Percentiles rank a stretch among this genome's conserved stretches.
Evolutionary conservation across 2,329 filamentous ascomycete species (phyloP).

Genomic region (Clonostachys rhizophaga): DNA sequence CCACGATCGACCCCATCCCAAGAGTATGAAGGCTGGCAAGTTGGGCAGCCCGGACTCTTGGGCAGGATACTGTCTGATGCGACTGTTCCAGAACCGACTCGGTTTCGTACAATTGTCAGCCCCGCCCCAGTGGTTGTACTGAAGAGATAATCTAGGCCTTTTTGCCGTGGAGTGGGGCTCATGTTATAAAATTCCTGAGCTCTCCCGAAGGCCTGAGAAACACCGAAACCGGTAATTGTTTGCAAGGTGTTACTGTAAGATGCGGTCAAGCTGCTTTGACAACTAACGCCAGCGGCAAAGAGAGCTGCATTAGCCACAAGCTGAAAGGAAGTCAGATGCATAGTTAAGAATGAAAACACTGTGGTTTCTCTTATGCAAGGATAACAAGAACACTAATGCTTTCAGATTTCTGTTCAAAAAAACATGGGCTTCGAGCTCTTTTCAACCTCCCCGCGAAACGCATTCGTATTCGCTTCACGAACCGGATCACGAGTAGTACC

Average conservation of each 20-base stretch:
- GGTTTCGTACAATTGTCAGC: slow-evolving; percentile 43
- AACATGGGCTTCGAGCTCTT: too few relatives aligned
- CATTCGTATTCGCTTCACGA: too few relatives aligned
- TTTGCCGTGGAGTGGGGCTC: slow-evolving; percentile 16
- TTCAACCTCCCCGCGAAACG: too few relatives aligned
- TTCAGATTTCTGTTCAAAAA: too few relatives aligned
- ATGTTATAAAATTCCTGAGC: slow-evolving; percentile 31
- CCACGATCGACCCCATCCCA: slow-evolving; percentile 41
- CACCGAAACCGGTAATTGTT: slow-evolving; percentile 40
- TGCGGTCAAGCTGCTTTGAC: too few relatives aligned
- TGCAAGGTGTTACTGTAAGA: slow-evolving; percentile 7
- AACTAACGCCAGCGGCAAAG: too few relatives aligned
- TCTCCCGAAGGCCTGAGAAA: slow-evolving; percentile 40
- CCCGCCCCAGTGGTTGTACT: slow-evolving; percentile 37
- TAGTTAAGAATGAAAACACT: too few relatives aligned
- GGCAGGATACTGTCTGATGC: slow-evolving; percentile 28
- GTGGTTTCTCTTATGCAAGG: too few relatives aligned
- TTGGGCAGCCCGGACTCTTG: slow-evolving; percentile 33
- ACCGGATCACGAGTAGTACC: too few relatives aligned
- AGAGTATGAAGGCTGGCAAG: slow-evolving; percentile 30
- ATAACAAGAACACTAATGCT: too few relatives aligned
- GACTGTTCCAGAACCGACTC: slow-evolving; percentile 31
- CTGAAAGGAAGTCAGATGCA: too few relatives aligned
- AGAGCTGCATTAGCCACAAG: too few relatives aligned
- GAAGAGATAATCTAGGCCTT: slow-evolving; percentile 39